Evolutionary conservation across 1,284 basidiomycete species (phyloP), one percentile per base, ranked within the genome.

Genomic region (Mycosarcoma maydis): DNA sequence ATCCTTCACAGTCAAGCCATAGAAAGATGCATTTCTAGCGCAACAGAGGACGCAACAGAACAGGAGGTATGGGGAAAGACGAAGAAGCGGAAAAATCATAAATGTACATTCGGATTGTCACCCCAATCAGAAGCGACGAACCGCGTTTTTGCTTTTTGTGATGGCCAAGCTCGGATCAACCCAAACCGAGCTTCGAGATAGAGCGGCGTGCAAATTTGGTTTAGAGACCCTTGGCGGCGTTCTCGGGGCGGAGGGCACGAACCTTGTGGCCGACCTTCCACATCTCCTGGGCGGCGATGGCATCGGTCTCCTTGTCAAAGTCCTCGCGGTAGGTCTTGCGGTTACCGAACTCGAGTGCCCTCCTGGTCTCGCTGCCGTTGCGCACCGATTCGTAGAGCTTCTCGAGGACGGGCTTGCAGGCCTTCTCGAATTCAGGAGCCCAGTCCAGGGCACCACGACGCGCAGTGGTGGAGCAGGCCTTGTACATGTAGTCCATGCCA

Each of bases 401-500:
- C 85, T 98, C 92, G 83, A 99, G 98, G 76, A 98, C 87, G 70
- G 95, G 94, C 56, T 89, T 82, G 86, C 94, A 95, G 69, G 93
- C 89, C 85, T 91, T 89, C 85, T 97, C 92, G 84, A 98, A 98
- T 83, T 92, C 86, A 75, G 94, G 94, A n/a, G 95, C 94, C 96
- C 96, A 98, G 87, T 98, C 96, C 45, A 96, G 90, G 41, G 94
- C 94, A 82, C 95, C 96, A 72, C 95, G 94, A 78, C 95, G 94
- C 56, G 96, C 96, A 49, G 96, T 98, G 73, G 95, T 98, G 34
- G 96, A 98, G 87, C 96, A 98, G 42, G 94, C 94, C 67, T 78
- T 80, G 77, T 78, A 98, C 95, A 98, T 98, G 89, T 98, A 97
- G 86, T 98, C 95, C 96, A 97, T 97, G 72, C 91, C 91, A 83